phyloP scores from a whole-genome alignment of 1,284 basidiomycete genomes.

The Rhodofomes roseus region DNA sequence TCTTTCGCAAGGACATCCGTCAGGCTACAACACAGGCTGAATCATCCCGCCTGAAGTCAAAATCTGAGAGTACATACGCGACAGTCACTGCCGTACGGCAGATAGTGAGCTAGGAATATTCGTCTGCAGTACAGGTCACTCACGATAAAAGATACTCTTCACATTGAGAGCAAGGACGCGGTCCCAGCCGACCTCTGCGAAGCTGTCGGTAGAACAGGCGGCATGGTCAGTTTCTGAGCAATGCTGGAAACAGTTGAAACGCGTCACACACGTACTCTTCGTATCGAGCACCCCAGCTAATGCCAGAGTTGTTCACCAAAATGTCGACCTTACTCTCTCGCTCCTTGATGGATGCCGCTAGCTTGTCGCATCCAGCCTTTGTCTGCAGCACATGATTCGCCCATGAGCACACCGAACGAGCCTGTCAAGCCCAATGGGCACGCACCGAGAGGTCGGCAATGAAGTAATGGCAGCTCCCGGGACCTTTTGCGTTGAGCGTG shows the following conservation, averaged over 20 bases:
- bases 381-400: conserved; percentile 35
- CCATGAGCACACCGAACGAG: not conserved
- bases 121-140: conserved; percentile 20
- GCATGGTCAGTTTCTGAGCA: too few species aligned
- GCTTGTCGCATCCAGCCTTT: conserved; percentile 77
- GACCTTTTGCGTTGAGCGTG: conserved; percentile 54
- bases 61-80: conserved; percentile 41
- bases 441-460: conserved; percentile 70
- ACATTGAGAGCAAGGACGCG: conserved; percentile 75
- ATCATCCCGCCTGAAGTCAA: not conserved
- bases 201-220: conserved; percentile 25
- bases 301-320: conserved; percentile 79
- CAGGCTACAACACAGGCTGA: conserved; percentile 33
- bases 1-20: conserved; percentile 66
- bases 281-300: conserved; percentile 77
- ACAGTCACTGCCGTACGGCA: conserved; percentile 49
- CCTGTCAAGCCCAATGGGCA: not conserved
- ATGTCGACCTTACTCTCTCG: conserved; percentile 72
- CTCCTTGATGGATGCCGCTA: conserved; percentile 66
- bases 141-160: conserved; percentile 79
- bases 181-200: conserved; percentile 86
- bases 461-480: conserved; percentile 65
- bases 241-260: not conserved
- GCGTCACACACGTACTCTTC: conserved; percentile 36
- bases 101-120: not conserved